Base-by-base conservation (phyloP, 176 grass and related monocot species). In the Canna indica region DNA sequence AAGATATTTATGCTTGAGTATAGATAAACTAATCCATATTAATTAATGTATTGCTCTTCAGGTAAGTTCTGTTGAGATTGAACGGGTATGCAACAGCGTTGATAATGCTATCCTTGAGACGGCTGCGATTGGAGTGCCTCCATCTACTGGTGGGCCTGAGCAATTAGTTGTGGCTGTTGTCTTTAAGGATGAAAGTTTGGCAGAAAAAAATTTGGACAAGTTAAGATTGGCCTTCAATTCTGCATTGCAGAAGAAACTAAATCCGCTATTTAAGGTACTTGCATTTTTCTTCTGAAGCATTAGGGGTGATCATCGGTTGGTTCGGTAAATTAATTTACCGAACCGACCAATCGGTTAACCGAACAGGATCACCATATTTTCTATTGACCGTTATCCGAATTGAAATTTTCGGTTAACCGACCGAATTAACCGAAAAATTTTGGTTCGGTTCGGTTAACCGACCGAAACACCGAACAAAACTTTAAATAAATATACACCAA, bases 61-160 rank as follows among this genome's bases (percentile, higher is more conserved):
- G 88, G 86, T 92, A n/a, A 99, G 94, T 72, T 93, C 89, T 24
- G 77, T 99, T 0, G 94, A 99, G 80, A 87, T 99, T 38, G 94
- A 99, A 77, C 82, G 89, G 42, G 75, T 99, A 67, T 99, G 86
- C 78, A 99, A 93, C 72, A 80, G 75, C 79, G 89, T 88, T 22
- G 73, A 80, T 28, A 74, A 85, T 17, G 18, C 80, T 36, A 81
- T 99, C 54, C 75, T 99, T 30, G 94, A 99, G 88, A 99, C 94
- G 52, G 82, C 82, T 76, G 94, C 94, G 62, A 81, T 93, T 35
- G 94, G 94, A 6, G 86, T 99, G 36, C 94, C 94, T 32, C 94
- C 89, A 14, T 42, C 84, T 35, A 84, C 89, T 0, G 94, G 94
- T 62, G 94, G 94, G 6, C 94, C 94, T 15, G 94, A 99, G 67